Base-by-base conservation (phyloP, 192 early-diverging fungal genomes). In the Coemansia sp. region DNA sequence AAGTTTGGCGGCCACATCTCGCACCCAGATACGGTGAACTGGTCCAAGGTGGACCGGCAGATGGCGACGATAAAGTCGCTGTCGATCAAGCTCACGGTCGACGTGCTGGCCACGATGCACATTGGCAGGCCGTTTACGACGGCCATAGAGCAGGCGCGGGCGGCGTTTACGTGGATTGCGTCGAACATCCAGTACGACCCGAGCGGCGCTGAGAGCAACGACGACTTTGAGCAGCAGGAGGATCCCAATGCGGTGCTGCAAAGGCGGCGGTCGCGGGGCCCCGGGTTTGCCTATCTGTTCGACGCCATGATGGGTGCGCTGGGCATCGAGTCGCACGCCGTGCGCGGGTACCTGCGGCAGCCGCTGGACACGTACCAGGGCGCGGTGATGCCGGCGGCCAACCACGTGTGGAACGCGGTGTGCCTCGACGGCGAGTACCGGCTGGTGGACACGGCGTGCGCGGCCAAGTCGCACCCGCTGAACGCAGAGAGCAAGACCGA, bases 91-190 rank as follows among this genome's bases (percentile, higher is more conserved):
- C 65, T 92, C 37, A 92, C 87, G 0, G 85, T 88, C 19, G 86
- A 87, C 11, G 49, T 86, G 1, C 61, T 92, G 32, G 85, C 88
- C 4, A 85, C 85, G 24, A 87, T 87, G 80, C 88, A 87, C 46
- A 71, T 92, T 11, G 85, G 84, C 3, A 84, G 90, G 35, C 90
- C 90, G 1, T 92, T 90, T 51, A 82, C 81, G 42, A 82, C 75
- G 14, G 83, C 86, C 1, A 49, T 88, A 1, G 84, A 86, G 54
- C 87, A 87, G 25, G 70, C 87, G n/a, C 85, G 90, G 5, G 86
- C 85, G 12, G 79, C 87, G 19, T 92, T 90, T 77, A 74, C 82
- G 6, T 92, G 90, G 90, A 82, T 92, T 8, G 85, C 86, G 35
- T 84, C 85, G 37, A 92, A 92, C 63, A 87, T 92, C 42, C 65